phyloP scores from a whole-genome alignment of 352 stramenopile species.

The Elongisporangium anandrum region DNA sequence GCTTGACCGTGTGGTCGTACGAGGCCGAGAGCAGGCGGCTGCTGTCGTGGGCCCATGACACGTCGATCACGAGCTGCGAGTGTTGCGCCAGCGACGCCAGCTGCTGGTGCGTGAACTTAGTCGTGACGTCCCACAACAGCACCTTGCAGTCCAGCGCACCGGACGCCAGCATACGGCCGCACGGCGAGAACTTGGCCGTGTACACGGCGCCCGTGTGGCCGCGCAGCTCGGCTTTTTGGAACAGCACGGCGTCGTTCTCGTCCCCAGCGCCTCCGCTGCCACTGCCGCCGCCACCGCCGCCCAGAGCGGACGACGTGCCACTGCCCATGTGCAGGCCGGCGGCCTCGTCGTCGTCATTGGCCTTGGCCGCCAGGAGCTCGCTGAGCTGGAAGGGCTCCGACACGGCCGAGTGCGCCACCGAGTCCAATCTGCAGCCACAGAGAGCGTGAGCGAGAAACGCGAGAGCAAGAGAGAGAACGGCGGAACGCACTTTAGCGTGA shows the following conservation, averaged over 20 bases:
- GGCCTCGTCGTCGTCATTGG: constrained; percentile 23
- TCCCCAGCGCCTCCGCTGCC: constrained; percentile 39
- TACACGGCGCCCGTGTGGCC: constrained; percentile 78
- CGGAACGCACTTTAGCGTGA: constrained; percentile 73
- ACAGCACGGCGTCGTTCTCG: constrained; percentile 63
- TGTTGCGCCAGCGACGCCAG: constrained; percentile 71
- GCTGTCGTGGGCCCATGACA: constrained; percentile 80
- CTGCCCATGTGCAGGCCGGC: constrained; percentile 28
- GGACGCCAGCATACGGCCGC: constrained; percentile 71
- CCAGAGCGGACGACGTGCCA: constrained; percentile 19
- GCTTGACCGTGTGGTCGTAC: constrained; percentile 87
- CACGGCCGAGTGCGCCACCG: constrained; percentile 22
- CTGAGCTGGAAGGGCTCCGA: constrained; percentile 67
- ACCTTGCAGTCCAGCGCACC: constrained; percentile 81
- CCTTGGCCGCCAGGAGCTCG: constrained; percentile 52
- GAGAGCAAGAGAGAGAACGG: not conserved
- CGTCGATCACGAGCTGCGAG: constrained; percentile 81
- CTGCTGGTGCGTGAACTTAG: constrained; percentile 87
- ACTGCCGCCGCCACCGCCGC: constrained; percentile 52
- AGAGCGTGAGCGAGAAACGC: not conserved
- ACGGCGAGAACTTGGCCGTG: constrained; percentile 84
- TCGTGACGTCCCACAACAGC: constrained; percentile 84
- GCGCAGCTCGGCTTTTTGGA: constrained; percentile 78
- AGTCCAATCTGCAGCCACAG: constrained; percentile 53
- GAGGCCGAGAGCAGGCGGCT: constrained; percentile 66